Evolutionary conservation across 208 protist genomes (phyloP), one percentile per base, ranked within the genome.

Genomic region (Zelonia costaricensis): DNA sequence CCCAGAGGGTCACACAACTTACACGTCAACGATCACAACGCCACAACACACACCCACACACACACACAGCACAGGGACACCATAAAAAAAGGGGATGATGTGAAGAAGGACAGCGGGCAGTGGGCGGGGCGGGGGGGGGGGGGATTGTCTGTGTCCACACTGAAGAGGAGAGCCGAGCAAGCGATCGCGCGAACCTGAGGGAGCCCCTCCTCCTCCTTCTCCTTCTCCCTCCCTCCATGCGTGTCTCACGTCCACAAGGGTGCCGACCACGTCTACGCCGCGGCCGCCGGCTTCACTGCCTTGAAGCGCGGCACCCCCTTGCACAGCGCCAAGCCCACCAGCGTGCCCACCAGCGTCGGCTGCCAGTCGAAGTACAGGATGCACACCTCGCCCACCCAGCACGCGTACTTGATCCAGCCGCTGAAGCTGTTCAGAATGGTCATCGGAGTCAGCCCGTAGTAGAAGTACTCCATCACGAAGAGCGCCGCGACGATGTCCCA

Each of bases 301-400:
- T 44, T 71, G 40, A 91, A 88, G 58, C 68, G 62, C 31, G 84
- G 89, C 44, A 86, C 76, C 0, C 62, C 67, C 57, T 82, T 91
- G 74, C 82, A 92, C 18, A 96, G 78, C 39, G 72, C 78, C 5
- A 88, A 20, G 8, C 88, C 88, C 12, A 93, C 70, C n/a, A 79
- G 12, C 15, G 82, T 82, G 28, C 91, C 91, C 20, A 88, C 70
- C 16, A 88, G 27, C 35, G 82, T 92, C 28, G 87, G 88, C 80
- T 96, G 91, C 87, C 88, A 94, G 65, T 96, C 91, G 72, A 88
- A 96, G 73, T 93, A 96, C 44, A 86, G 27, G 56, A 96, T 93
- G 74, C 81, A 93, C 3, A 92, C 45, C 56, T 82, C 77, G 4
- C 91, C 91, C 12, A 96, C 86, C 80, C 82, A 93, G 53, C 80